Evolutionary conservation across 2,329 filamentous ascomycete species (phyloP).

Genomic region (Blastomyces silverae): DNA sequence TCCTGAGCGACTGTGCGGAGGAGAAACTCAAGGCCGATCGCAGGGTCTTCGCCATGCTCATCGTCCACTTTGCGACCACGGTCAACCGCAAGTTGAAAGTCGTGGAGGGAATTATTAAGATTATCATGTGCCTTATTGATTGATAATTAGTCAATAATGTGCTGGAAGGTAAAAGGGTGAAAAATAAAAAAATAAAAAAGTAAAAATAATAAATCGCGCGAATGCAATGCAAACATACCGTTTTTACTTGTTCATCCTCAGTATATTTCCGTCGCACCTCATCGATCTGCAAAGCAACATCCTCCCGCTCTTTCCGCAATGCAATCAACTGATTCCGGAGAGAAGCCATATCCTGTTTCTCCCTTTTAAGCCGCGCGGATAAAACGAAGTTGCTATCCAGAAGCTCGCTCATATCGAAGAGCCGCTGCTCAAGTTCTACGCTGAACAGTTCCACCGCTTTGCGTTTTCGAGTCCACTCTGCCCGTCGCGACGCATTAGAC

Average conservation of each 20-base stretch:
- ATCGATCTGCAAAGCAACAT: conserved; percentile 47
- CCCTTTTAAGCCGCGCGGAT: conserved; percentile 41
- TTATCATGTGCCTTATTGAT: conserved; percentile 31
- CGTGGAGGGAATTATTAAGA: conserved; percentile 40
- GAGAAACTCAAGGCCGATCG: conserved; percentile 38
- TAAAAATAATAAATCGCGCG: conserved; percentile 4
- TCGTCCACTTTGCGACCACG: conserved; percentile 28
- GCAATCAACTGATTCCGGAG: conserved; percentile 44
- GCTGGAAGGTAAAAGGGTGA: not conserved
- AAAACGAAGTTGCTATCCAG: conserved; percentile 47
- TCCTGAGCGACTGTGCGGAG: conserved; percentile 38
- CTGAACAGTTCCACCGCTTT: conserved; percentile 46
- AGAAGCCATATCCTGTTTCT: conserved; percentile 41
- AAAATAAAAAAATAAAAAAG: not conserved
- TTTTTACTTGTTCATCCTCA: conserved; percentile 34
- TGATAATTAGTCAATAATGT: conserved; percentile 7
- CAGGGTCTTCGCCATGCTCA: conserved; percentile 12
- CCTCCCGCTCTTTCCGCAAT: conserved; percentile 45
- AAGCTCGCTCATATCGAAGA: conserved; percentile 48
- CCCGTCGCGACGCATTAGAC: conserved; percentile 34
- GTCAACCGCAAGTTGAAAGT: conserved; percentile 38
- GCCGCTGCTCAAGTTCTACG: conserved; percentile 43
- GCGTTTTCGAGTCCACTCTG: conserved; percentile 41
- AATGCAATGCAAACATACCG: conserved; percentile 26
- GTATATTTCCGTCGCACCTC: conserved; percentile 40